These are phyloP conservation scores for Phaeosphaeria sp. DNA, from an alignment of 2,329 filamentous ascomycete genomes.

Conservation along the genomic window DNA sequence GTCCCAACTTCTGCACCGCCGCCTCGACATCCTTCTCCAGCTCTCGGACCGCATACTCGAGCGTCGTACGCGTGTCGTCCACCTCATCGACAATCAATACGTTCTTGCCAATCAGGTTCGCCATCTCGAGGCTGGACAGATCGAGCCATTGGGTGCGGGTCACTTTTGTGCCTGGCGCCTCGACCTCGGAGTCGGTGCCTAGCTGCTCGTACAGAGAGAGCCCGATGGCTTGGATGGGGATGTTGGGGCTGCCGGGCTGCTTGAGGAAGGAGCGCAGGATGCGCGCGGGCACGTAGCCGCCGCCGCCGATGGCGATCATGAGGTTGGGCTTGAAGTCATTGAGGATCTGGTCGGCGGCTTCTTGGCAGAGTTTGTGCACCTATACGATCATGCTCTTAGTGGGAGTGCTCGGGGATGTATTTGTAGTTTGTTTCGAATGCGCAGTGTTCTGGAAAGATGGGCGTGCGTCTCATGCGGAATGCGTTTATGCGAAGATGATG, in stretches of 20 bases:
- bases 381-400: constrained; percentile 49
- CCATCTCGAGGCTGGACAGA: constrained; percentile 83
- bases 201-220: constrained; percentile 95
- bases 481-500: background rate
- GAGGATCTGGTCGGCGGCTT: constrained; percentile 81
- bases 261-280: constrained; percentile 98
- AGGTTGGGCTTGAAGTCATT: constrained; percentile 88
- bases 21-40: constrained; percentile 91
- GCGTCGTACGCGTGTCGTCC: constrained; percentile 90
- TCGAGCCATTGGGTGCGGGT: constrained; percentile 99
- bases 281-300: constrained; percentile 94
- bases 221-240: constrained; percentile 98
- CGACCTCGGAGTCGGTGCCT: constrained; percentile 69
- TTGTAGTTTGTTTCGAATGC: background rate
- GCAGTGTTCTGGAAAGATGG: background rate
- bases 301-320: constrained; percentile 97
- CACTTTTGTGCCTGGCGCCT: constrained; percentile 88
- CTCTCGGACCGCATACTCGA: constrained; percentile 93
- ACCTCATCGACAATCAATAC: constrained; percentile 95
- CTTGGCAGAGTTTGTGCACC: constrained; percentile 97
- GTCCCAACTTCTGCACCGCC: constrained; percentile 76
- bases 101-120: constrained; percentile 88
- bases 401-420: background rate
- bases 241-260: constrained; percentile 84
- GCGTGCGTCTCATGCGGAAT: background rate